phyloP scores from a whole-genome alignment of 768 basidiomycete genomes.

The Rubroboletus satanas region DNA sequence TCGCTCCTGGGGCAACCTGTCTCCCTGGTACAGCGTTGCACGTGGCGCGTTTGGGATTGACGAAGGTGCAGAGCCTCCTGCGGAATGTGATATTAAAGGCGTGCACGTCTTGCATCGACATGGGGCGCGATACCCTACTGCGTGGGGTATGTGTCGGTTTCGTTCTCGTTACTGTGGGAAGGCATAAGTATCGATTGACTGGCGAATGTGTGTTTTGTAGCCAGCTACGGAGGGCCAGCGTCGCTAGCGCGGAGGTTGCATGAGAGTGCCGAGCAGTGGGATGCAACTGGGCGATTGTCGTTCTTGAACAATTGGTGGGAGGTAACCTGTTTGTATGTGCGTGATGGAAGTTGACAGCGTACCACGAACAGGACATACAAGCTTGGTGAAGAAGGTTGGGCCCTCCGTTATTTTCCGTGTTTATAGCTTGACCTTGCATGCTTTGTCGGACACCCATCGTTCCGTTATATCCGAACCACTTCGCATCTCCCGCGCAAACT shows the following conservation, averaged over 20 bases:
- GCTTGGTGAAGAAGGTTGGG: conserved; percentile 77
- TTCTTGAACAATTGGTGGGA: conserved; percentile 83
- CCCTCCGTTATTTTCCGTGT: background rate
- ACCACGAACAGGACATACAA: conserved; percentile 68
- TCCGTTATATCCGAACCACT: background rate
- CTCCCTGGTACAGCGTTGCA: conserved; percentile 80
- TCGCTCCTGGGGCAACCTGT: conserved; percentile 78
- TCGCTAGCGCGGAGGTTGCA: conserved; percentile 55
- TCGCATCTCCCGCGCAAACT: background rate
- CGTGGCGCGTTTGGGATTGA: conserved; percentile 66
- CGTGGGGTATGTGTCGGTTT: conserved; percentile 45
- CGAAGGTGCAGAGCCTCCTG: conserved; percentile 65
- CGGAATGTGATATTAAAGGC: conserved; percentile 66
- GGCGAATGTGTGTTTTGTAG: conserved; percentile 30
- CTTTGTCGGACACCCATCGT: background rate
- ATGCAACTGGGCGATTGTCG: conserved; percentile 56
- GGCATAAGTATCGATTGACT: background rate
- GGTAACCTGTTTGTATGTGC: background rate
- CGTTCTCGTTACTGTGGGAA: background rate
- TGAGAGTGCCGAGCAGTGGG: conserved; percentile 53
- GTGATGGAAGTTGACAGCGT: background rate
- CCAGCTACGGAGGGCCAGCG: conserved; percentile 58
- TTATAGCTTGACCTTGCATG: background rate
- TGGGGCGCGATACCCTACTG: conserved; percentile 73
- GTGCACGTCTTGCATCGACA: conserved; percentile 80